These are phyloP conservation scores for Scedosporium aurantiacum DNA, from an alignment of 2,329 filamentous ascomycete species.

Conservation along the genomic window DNA sequence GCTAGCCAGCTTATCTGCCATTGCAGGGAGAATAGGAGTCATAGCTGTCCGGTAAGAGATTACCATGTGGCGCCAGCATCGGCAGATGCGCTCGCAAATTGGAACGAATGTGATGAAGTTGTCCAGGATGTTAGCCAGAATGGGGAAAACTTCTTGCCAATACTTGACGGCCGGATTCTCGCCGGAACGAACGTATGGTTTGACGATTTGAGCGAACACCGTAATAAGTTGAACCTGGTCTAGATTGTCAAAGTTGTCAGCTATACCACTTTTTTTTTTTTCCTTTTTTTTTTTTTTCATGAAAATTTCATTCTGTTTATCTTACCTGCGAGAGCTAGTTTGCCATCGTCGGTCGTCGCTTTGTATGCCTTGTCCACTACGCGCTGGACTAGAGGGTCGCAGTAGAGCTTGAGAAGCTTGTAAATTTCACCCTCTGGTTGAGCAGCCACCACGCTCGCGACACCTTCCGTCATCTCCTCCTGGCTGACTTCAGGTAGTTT, in stretches of 20 bases:
- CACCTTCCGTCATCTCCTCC: conserved; percentile 92
- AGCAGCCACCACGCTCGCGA: conserved; percentile 80
- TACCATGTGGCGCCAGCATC: conserved; percentile 95
- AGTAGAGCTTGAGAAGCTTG: conserved; percentile 79
- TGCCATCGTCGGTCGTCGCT: conserved; percentile 71
- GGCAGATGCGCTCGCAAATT: conserved; percentile 85
- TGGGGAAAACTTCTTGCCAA: conserved; percentile 85
- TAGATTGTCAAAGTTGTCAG: conserved; percentile 19
- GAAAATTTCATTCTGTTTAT: conserved; percentile 6
- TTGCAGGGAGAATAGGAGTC: conserved; percentile 67
- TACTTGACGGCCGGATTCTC: conserved; percentile 91
- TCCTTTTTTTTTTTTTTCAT: conserved; percentile 3
- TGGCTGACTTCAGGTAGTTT: conserved; percentile 77
- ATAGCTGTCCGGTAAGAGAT: conserved; percentile 89
- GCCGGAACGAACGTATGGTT: conserved; percentile 60
- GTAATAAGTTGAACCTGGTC: conserved; percentile 90
- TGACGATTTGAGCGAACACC: conserved; percentile 69
- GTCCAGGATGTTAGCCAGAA: conserved; percentile 75
- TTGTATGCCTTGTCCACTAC: conserved; percentile 80
- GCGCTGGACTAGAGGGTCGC: conserved; percentile 76
- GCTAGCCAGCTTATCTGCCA: conserved; percentile 78
- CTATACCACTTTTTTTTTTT: background rate
- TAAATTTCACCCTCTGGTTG: conserved; percentile 75
- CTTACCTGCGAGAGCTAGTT: conserved; percentile 74
- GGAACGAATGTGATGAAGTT: conserved; percentile 78